These are phyloP conservation scores for Priceomyces haplophilus DNA, from an alignment of 805 yeast genomes.

Conservation along the genomic window DNA sequence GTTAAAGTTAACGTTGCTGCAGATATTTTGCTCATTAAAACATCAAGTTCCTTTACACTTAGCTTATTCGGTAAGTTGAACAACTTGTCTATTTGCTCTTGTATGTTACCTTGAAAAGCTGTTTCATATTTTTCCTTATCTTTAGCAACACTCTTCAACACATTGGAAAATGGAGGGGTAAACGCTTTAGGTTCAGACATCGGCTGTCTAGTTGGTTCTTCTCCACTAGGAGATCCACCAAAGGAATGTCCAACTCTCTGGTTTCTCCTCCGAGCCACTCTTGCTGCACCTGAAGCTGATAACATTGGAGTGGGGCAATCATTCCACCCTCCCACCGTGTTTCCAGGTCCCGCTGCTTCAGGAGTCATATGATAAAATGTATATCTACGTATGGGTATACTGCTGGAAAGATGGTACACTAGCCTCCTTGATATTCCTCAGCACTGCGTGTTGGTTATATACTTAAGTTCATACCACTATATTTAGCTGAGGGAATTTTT, in stretches of 20 bases:
- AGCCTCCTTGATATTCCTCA: too few species aligned
- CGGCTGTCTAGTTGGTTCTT: not conserved
- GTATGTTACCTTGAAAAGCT: not conserved
- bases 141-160: not conserved
- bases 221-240: not conserved
- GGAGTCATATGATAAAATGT: not conserved
- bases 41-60: slow-evolving; percentile 40
- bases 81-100: slow-evolving; percentile 10
- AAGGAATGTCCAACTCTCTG: slow-evolving; percentile 11
- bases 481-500: not conserved
- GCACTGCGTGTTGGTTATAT: too few species aligned
- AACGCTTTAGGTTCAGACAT: not conserved
- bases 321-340: slow-evolving; percentile 53
- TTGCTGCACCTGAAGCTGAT: slow-evolving; percentile 3
- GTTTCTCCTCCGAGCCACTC: slow-evolving; percentile 10
- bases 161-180: not conserved
- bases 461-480: not conserved
- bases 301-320: slow-evolving; percentile 49
- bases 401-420: too few species aligned
- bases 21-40: slow-evolving; percentile 41
- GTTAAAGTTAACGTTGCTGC: slow-evolving; percentile 3
- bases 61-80: slow-evolving; percentile 27
- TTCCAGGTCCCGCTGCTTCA: not conserved
- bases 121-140: not conserved
- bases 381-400: too few species aligned